A percentile compares a stretch with the other conserved stretches of the same genome.
These are phyloP conservation scores for Pseudogymnoascus sp. DNA, from an alignment of 2,329 filamentous ascomycete species.

Conservation along the genomic window DNA sequence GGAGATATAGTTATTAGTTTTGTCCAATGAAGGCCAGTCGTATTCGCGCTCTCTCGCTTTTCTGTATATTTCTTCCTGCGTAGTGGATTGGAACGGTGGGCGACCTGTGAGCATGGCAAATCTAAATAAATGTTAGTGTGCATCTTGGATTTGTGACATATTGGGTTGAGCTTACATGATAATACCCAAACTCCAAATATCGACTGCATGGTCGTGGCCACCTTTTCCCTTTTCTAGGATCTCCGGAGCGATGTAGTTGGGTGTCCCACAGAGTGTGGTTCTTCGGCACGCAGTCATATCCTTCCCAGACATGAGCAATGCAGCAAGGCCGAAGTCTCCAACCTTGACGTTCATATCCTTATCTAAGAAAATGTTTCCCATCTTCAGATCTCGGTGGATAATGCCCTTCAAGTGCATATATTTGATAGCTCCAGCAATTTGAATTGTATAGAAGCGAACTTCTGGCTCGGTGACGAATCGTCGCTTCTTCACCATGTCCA, in stretches of 20 bases:
- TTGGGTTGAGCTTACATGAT: conserved; percentile 62
- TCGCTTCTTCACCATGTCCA: conserved; percentile 94
- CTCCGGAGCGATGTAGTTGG: conserved; percentile 96
- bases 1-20: conserved; percentile 63
- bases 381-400: conserved; percentile 94
- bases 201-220: conserved; percentile 95
- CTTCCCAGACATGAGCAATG: conserved; percentile 81
- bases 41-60: conserved; percentile 66
- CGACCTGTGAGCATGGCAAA: conserved; percentile 97
- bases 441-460: conserved; percentile 86
- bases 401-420: conserved; percentile 96
- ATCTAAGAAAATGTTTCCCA: conserved; percentile 96
- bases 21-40: conserved; percentile 66
- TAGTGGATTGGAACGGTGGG: conserved; percentile 90
- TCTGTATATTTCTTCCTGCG: conserved; percentile 78
- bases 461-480: conserved; percentile 89
- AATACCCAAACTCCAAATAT: conserved; percentile 96
- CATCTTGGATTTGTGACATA: conserved; percentile 15
- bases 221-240: conserved; percentile 91
- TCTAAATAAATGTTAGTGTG: conserved; percentile 38
- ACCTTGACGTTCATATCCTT: conserved; percentile 95
- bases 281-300: conserved; percentile 77
- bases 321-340: conserved; percentile 92
- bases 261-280: conserved; percentile 92
- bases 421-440: conserved; percentile 94